Percentiles rank a stretch among this genome's conserved stretches.
Evolutionary conservation across 2,329 filamentous ascomycete species (phyloP).

Genomic region (Fusarium nematophilum): DNA sequence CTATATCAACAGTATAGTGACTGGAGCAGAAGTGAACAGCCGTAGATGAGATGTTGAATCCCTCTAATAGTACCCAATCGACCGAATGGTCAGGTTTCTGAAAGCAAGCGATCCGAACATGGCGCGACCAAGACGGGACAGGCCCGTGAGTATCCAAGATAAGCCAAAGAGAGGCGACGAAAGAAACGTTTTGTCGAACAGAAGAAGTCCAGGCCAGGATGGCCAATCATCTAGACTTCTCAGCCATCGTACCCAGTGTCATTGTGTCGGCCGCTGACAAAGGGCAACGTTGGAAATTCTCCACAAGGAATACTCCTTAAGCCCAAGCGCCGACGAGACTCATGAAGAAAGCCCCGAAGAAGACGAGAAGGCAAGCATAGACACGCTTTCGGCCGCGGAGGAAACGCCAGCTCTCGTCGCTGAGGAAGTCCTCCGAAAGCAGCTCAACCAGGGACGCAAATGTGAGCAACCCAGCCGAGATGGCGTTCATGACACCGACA

Average conservation of each 20-base stretch:
- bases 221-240: too few species aligned
- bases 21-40: conserved; percentile 4
- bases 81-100: background rate
- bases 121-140: too few species aligned
- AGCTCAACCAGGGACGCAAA: conserved; percentile 80
- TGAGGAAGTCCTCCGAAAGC: conserved; percentile 77
- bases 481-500: conserved; percentile 80
- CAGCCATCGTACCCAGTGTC: too few species aligned
- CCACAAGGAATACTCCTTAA: conserved; percentile 43
- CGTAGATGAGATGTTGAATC: background rate
- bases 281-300: too few species aligned
- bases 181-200: too few species aligned
- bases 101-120: background rate
- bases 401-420: conserved; percentile 70
- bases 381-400: conserved; percentile 65
- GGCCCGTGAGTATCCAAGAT: too few species aligned
- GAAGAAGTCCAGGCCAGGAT: too few species aligned
- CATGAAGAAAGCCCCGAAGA: conserved; percentile 71
- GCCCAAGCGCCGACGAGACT: conserved; percentile 74
- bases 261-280: too few species aligned
- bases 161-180: too few species aligned
- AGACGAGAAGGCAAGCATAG: conserved; percentile 66
- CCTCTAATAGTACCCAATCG: background rate
- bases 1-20: background rate
- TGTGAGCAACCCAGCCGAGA: conserved; percentile 76